Percentiles rank a stretch among this genome's conserved stretches.
Conservation (phyloP, 331 rosid species). For the Stylosanthes scabra region DNA sequence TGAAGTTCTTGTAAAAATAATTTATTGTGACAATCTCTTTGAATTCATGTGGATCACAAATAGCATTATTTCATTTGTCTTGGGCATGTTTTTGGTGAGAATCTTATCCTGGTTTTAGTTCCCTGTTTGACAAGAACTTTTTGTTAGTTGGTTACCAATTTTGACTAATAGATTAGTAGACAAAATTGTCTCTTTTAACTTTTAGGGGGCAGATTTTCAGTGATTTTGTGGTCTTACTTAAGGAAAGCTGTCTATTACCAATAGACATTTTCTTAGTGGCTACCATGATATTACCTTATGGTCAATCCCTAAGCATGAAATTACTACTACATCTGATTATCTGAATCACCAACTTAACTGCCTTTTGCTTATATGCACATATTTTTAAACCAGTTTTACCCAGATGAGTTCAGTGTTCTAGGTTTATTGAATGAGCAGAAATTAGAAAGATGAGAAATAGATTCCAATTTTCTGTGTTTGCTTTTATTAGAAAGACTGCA, state of each 20-base stretch:
- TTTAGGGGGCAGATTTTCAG: not conserved
- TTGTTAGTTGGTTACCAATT: not conserved
- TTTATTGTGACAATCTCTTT: slow-evolving; percentile 3
- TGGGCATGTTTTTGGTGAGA: slow-evolving; percentile 26
- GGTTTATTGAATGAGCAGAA: slow-evolving; percentile 26
- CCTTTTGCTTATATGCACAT: slow-evolving; percentile 4
- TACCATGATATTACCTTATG: not conserved
- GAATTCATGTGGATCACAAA: slow-evolving; percentile 1
- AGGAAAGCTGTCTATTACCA: not conserved
- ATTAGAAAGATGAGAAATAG: not conserved
- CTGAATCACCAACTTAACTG: no score
- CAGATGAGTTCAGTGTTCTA: slow-evolving; percentile 12
- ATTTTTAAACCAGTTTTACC: slow-evolving; percentile 4
- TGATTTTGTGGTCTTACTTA: slow-evolving; percentile 13
- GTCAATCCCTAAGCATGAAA: not conserved
- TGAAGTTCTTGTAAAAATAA: not conserved
- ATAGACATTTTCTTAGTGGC: not conserved
- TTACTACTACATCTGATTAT: no score
- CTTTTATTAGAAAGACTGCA: slow-evolving; percentile 12
- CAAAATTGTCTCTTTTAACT: not conserved
- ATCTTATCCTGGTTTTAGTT: not conserved
- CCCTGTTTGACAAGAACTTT: not conserved
- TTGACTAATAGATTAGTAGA: not conserved
- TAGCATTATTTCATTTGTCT: slow-evolving; percentile 19
- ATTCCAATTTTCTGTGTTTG: slow-evolving; percentile 7